A percentile compares a stretch with the other conserved stretches of the same genome.
These are phyloP conservation scores for Scutellaria minor DNA, from an alignment of 257 asterid species.

Conservation along the genomic window DNA sequence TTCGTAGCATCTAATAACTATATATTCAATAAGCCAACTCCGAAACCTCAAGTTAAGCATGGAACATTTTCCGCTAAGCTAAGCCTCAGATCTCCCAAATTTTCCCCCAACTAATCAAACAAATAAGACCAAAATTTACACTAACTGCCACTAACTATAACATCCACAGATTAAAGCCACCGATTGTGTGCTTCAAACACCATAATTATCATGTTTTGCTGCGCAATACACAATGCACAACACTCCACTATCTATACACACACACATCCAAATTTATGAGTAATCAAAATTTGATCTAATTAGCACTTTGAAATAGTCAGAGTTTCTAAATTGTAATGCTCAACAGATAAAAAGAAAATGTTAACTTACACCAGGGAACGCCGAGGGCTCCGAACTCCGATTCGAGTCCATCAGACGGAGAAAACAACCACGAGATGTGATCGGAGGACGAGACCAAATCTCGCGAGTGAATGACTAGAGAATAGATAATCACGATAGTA, in stretches of 20 bases:
- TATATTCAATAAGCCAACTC: neutral
- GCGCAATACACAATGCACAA: neutral
- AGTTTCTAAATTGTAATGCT: conserved; percentile 1
- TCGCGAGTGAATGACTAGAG: conserved; percentile 51
- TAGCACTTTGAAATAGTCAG: neutral
- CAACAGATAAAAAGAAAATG: conserved; percentile 12
- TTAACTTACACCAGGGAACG: conserved; percentile 86
- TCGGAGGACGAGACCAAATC: conserved; percentile 60
- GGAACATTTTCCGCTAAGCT: conserved; percentile 1
- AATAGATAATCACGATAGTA: conserved; percentile 45
- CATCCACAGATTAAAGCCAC: neutral
- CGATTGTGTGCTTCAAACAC: neutral
- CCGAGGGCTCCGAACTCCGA: conserved; percentile 91
- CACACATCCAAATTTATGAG: conserved; percentile 3
- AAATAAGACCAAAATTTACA: neutral
- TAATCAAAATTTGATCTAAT: conserved; percentile 5
- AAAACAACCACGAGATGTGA: conserved; percentile 64
- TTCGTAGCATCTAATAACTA: conserved; percentile 5
- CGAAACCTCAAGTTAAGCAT: neutral
- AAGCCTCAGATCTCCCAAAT: conserved; percentile 27
- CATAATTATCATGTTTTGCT: neutral
- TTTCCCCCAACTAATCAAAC: conserved; percentile 15
- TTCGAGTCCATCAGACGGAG: conserved; percentile 65
- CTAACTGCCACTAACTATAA: neutral
- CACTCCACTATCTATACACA: neutral